A percentile compares a stretch with the other conserved stretches of the same genome.
Conservation (phyloP, 2,329 filamentous ascomycete genomes). For the Gaeumannomyces sp. region DNA sequence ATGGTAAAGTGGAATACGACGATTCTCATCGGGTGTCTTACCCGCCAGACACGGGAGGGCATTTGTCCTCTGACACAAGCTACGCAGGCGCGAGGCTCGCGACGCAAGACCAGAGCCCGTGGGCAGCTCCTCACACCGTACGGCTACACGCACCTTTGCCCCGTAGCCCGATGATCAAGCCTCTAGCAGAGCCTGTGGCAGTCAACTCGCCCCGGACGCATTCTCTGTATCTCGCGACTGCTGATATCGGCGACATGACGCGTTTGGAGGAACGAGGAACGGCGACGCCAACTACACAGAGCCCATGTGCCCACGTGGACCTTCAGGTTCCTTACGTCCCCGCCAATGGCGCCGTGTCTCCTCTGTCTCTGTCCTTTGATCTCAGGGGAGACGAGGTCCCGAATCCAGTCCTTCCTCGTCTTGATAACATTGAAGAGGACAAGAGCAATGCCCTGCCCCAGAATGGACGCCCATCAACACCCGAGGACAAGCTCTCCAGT, state of each 20-base stretch:
- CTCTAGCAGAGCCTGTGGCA: not conserved
- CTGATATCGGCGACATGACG: no score
- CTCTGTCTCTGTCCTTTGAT: not conserved
- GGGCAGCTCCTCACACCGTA: slow-evolving; percentile 8
- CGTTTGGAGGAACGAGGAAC: not conserved
- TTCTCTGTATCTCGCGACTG: not conserved
- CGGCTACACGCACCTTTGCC: not conserved
- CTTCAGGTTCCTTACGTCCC: not conserved
- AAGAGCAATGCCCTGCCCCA: not conserved
- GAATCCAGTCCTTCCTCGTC: slow-evolving; percentile 1
- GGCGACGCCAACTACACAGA: not conserved
- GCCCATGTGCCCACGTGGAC: slow-evolving; percentile 1
- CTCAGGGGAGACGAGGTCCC: not conserved
- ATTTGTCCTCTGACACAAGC: not conserved
- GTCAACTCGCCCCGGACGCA: not conserved
- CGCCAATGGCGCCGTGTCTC: not conserved
- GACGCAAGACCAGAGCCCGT: slow-evolving; percentile 18
- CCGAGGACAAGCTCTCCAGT: slow-evolving; percentile 22
- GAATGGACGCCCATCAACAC: slow-evolving; percentile 20
- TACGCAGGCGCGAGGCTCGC: slow-evolving; percentile 9
- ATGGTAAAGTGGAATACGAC: not conserved
- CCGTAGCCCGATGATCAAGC: not conserved
- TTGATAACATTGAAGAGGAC: not conserved
- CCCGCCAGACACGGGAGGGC: not conserved
- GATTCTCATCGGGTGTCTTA: not conserved